Evolutionary conservation across 176 grass and related monocot species (phyloP), one percentile per base, ranked within the genome.

Genomic region (Typha latifolia): DNA sequence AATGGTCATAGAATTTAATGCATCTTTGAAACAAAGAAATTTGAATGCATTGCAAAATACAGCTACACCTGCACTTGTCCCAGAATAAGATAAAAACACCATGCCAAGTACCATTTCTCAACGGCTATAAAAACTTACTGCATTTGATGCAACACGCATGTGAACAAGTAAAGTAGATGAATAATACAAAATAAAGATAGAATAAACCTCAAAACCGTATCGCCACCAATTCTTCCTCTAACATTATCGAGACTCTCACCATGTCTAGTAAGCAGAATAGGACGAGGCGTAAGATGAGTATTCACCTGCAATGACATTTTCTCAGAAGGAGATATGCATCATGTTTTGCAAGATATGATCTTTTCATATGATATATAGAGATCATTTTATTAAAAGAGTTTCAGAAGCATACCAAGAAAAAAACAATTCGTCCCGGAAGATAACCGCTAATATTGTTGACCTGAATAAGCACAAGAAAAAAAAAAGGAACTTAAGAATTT

Each of bases 171-270:
- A 68, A 51, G 21, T 21, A 69, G 48, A 16, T 69, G 7, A 69
- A 48, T 69, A 70, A 20, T 64, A 14, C 49, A 65, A 61, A 77
- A 67, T 61, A 48, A 82, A 82, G 68, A 16, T 12, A 79, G 80
- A 76, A 10, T 19, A 48, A 37, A 97, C 88, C 93, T 97, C 76
- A 97, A 82, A 68, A 78, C 87, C 65, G 93, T 76, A 69, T 97
- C 93, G 74, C 93, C 93, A 67, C 93, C 93, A 8, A 97, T 86
- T 76, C 83, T 84, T 82, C 88, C 88, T 87, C 85, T 70, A 57
- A 92, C 83, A 84, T 97, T 97, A 72, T 97, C 89, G 77, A 85
- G 75, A 82, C 93, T 97, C 81, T 97, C 93, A 43, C 93, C 93
- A 48, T 97, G 93, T 69, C 93, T 79, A 64, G 93, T 97, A 77